Conservation (phyloP, 345 rosid genomes). For the Gossypium arboreum region DNA sequence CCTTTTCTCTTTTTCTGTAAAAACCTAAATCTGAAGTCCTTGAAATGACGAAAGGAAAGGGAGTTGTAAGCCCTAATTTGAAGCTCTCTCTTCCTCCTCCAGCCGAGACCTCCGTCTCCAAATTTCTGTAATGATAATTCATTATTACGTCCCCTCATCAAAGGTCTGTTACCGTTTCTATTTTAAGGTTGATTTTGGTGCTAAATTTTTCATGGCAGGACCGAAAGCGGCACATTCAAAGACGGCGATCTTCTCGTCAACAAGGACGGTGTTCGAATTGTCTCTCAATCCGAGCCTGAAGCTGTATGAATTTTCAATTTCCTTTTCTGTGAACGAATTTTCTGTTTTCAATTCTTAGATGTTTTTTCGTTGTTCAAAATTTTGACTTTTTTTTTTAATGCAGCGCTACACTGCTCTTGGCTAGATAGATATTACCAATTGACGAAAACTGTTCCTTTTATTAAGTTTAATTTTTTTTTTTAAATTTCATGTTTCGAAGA, state of each 20-base stretch:
- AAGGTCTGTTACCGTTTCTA: not conserved
- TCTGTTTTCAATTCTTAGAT: not conserved
- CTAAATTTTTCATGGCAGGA: conserved; percentile 32
- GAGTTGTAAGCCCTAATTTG: conserved; percentile 31
- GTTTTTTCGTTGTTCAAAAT: not conserved
- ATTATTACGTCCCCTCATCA: not conserved
- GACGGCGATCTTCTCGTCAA: conserved; percentile 96
- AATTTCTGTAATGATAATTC: conserved; percentile 41
- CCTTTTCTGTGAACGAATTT: not conserved
- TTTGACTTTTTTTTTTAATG: not conserved
- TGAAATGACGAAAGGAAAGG: conserved; percentile 42
- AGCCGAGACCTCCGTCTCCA: conserved; percentile 45
- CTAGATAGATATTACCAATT: not conserved
- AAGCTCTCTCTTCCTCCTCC: conserved; percentile 46
- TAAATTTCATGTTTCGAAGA: not conserved
- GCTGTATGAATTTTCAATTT: conserved; percentile 38
- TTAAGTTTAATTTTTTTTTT: not conserved
- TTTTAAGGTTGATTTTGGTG: conserved; percentile 4
- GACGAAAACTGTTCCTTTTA: not conserved
- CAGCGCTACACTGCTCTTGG: not conserved
- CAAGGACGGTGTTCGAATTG: conserved; percentile 80
- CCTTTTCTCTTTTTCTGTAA: too few species aligned
- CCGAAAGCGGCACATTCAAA: conserved; percentile 83
- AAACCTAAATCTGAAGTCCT: too few species aligned
- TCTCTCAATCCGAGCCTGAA: conserved; percentile 48